Base-by-base conservation (phyloP, 2,329 filamentous ascomycete genomes). In the Albophoma yamanashiensis region DNA sequence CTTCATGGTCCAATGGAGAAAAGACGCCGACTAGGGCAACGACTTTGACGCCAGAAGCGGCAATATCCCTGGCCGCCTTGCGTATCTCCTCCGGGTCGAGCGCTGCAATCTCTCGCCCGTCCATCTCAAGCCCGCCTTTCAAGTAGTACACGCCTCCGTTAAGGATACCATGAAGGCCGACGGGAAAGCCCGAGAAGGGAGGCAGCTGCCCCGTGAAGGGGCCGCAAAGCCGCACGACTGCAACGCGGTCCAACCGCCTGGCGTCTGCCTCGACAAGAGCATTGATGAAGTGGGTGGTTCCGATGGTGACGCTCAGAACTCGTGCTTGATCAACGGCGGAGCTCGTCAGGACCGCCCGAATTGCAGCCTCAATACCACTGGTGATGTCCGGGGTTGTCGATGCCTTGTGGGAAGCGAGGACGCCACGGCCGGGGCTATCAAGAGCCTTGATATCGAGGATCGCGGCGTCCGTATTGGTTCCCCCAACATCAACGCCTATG, bases 231-330 rank as follows among this genome's bases (percentile, higher is more conserved):
- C 78, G 68, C 12, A 80, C 65, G 1, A 79, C 76, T 3, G 77
- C 78, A 2, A 81, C 78, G 12, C 73, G 73, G 45, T 71, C 73
- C 25, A 81, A 69, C 6, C 76, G 68, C 27, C 73, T 65, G 1
- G 71, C 71, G 68, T 80, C 77, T 36, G 74, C 73, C 62, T 80
- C 76, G 14, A 80, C 72, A 8, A 80, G 71, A 0, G 78, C 78
- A 65, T 80, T 80, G 65, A 80, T 76, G 62, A 80, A 80, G 64
- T 79, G 78, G 0, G 76, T 78, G 2, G 78, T 80, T 34, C 80
- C 79, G 62, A 82, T 79, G 3, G 77, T 78, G 15, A 82, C 77
- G 42, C 75, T 78, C 45, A 76, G 66, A 6, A 82, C 74, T 17
- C 72, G 70, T 27, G 63, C 63, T 52, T 73, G 69, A 38, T 75